Evolutionary conservation across 768 basidiomycete genomes (phyloP), one percentile per base, ranked within the genome.

Genomic region (Rhodotorula diobovata): DNA sequence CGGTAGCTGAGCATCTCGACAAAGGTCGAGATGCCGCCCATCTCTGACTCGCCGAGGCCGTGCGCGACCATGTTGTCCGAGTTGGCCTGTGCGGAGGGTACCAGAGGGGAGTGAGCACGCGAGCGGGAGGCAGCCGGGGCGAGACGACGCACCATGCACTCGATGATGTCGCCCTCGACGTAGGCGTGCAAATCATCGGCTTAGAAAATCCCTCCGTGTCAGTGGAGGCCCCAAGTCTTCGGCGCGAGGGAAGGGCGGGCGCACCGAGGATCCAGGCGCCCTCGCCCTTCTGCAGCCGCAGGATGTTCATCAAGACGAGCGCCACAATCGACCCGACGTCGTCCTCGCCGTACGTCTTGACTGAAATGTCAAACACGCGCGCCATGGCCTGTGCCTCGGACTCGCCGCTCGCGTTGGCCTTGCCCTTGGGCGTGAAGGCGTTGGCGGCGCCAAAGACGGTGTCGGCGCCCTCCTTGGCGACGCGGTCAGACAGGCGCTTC

Each of bases 1-100:
- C 76, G 76, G 65, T 74, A 76, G 23, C 45, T 56, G 34, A 76
- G 73, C 76, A 76, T 76, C 48, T 76, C 70, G 58, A 74, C 76
- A 30, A 76, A 76, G 0, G 76, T 76, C 10, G 46, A 20, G 41
- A 62, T 58, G 7, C 76, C 76, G 35, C 76, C 76, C 46, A 71
- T 70, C 37, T 72, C 70, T 5, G 55, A 51, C 10, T 67, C 65
- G 5, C 76, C 76, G 46, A 76, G 68, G 1, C 76, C 76, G 53
- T 76, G 76, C 20, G 72, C 73, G 48, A 76, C 76, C 76, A 63
- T 70, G 62, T 57, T 58, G 55, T 59, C 58, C 30, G 66, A 71
- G n/a, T 37, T 34, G 32, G 68, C 32, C 12, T 16, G 58, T n/a
- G n/a, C n/a, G n/a, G 35, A 39, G 20, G 25, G 34, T 32, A 37